Base-by-base conservation (phyloP, 306 rosid species). In the Castanopsis chinensis region DNA sequence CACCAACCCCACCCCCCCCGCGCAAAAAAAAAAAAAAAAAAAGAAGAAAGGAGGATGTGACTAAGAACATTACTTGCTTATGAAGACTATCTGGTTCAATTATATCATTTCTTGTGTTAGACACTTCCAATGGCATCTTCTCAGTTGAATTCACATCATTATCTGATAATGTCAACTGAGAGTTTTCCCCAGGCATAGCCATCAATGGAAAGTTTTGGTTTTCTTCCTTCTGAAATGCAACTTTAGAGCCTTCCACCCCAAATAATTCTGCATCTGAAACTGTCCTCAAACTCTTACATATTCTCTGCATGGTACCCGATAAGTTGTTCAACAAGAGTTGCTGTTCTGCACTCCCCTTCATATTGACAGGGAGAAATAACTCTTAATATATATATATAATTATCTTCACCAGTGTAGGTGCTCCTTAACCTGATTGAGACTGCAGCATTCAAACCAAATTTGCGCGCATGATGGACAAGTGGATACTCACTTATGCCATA, bases 341-440 rank as follows among this genome's bases (percentile, higher is more conserved):
- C 72, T 90, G 94, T 58, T 92, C 97, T 51, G 88, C 83, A 69
- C 90, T 75, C 78, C 94, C 97, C 77, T 54, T 94, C 88, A 94
- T 80, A 78, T 78, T 88, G 56, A 88, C 85, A 54, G 98, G 98
- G 58, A 92, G 88, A 88, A 94, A 94, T 84, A 94, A 90, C 86
- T 94, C 98, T 56, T 90, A n/a, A n/a, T n/a, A n/a, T n/a, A n/a
- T n/a, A 74, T 82, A 94, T 83, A 86, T 92, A 94, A 81, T 92
- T 96, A 84, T 88, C 92, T 25, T 85, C 85, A 49, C 89, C 82
- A 0, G 94, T 94, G 79, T 86, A 83, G 55, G 88, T 90, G 81
- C 98, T 92, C 83, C 96, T 92, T 23, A 94, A 89, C 81, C 91
- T 88, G 78, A 90, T 90, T 71, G 97, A 97, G 79, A 94, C 94